Conservation (phyloP, 2,329 filamentous ascomycete species). For the Fusarium sp. region DNA sequence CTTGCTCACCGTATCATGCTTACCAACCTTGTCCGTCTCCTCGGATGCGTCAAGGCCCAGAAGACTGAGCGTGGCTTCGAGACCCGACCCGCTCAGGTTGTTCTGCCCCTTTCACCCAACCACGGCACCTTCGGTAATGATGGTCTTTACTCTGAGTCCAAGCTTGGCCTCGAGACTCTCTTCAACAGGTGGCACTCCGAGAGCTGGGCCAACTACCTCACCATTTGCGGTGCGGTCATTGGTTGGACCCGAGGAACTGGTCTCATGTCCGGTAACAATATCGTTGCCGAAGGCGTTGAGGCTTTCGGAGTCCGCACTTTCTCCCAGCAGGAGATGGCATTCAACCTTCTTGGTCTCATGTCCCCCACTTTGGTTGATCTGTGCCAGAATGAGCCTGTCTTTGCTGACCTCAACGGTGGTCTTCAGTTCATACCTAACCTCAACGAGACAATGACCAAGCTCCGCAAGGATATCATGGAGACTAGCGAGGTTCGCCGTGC, state of each 20-base stretch:
- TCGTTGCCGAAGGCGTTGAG: slow-evolving; percentile 96
- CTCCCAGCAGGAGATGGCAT: slow-evolving; percentile 99
- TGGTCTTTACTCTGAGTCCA: slow-evolving; percentile 97
- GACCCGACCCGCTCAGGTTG: slow-evolving; percentile 95
- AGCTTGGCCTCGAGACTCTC: slow-evolving; percentile 94
- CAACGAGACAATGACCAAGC: slow-evolving; percentile 91
- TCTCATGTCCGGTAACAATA: slow-evolving; percentile 97
- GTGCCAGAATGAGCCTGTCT: slow-evolving; percentile 95
- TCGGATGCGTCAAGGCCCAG: slow-evolving; percentile 90
- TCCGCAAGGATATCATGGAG: slow-evolving; percentile 94
- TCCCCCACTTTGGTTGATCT: slow-evolving; percentile 92
- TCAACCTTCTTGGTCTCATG: slow-evolving; percentile 97
- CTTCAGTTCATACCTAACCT: slow-evolving; percentile 97
- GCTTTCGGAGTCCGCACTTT: slow-evolving; percentile 97
- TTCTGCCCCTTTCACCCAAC: slow-evolving; percentile 95
- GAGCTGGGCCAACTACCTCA: slow-evolving; percentile 97
- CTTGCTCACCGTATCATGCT: slow-evolving; percentile 99
- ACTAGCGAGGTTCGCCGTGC: slow-evolving; percentile 93
- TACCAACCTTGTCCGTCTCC: slow-evolving; percentile 92
- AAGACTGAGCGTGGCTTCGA: slow-evolving; percentile 90
- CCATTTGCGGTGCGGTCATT: slow-evolving; percentile 97
- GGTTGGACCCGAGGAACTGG: slow-evolving; percentile 99
- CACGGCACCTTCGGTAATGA: slow-evolving; percentile 99
- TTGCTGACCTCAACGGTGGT: slow-evolving; percentile 96
- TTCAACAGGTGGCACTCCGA: slow-evolving; percentile 99